Evolutionary conservation across 2,329 filamentous ascomycete genomes (phyloP).

Genomic region (Periconia sp.): DNA sequence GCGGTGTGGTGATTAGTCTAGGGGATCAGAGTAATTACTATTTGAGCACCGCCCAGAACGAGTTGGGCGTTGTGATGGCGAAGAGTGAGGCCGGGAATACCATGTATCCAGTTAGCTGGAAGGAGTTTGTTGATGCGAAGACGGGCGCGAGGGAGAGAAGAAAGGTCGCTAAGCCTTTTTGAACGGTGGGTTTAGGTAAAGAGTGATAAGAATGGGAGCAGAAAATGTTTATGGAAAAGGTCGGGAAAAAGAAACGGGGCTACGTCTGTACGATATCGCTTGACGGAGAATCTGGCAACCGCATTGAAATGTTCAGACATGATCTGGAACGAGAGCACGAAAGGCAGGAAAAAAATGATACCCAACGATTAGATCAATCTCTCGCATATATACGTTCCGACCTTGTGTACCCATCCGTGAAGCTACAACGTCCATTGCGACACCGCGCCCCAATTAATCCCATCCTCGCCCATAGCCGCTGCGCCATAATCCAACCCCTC

Average conservation of each 20-base stretch:
- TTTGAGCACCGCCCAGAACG: constrained; percentile 86
- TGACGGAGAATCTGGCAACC: too few species aligned
- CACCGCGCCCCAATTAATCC: constrained; percentile 17
- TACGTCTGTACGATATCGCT: too few species aligned
- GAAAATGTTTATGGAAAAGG: not conserved
- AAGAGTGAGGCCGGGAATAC: constrained; percentile 82
- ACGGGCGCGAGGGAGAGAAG: constrained; percentile 75
- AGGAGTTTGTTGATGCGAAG: constrained; percentile 83
- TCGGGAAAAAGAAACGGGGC: too few species aligned
- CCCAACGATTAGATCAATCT: not conserved
- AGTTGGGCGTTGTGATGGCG: constrained; percentile 91
- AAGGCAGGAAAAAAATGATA: not conserved
- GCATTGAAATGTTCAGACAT: too few species aligned
- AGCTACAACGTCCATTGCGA: constrained; percentile 28
- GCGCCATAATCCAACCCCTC: constrained; percentile 30
- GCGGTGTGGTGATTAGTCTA: constrained; percentile 83
- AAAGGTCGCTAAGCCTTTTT: constrained; percentile 91
- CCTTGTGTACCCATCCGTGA: not conserved
- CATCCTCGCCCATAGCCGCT: constrained; percentile 10
- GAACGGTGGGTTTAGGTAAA: not conserved
- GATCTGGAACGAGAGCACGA: not conserved
- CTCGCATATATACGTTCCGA: not conserved
- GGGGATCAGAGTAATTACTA: constrained; percentile 97
- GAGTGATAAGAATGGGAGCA: not conserved
- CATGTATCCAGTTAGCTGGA: constrained; percentile 95